phyloP scores from a whole-genome alignment of 2,329 filamentous ascomycete genomes.

The Fusarium pilosicola region DNA sequence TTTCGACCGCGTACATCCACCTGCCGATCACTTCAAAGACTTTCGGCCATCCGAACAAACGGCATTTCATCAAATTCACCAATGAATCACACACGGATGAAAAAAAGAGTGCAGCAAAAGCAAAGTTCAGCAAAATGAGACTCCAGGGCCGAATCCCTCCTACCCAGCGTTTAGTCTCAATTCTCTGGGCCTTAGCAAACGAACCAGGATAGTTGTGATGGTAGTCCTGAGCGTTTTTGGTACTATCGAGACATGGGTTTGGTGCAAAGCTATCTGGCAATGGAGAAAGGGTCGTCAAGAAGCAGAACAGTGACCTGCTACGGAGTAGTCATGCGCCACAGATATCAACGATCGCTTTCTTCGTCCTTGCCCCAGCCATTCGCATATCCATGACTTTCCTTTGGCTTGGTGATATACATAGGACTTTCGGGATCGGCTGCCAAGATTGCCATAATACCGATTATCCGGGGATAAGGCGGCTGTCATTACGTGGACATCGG shows the following conservation, averaged over 20 bases:
- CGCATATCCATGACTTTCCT: background rate
- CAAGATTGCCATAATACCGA: background rate
- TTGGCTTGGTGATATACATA: too few species aligned
- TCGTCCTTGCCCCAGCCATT: background rate
- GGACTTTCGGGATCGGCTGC: background rate
- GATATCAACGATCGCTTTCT: background rate
- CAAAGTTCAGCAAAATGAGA: background rate
- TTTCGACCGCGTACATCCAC: background rate
- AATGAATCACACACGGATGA: background rate
- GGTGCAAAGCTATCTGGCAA: conserved; percentile 44
- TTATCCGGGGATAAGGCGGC: background rate
- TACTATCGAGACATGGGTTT: conserved; percentile 49
- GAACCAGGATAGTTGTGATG: conserved; percentile 41
- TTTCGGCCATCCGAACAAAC: background rate
- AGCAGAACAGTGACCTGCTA: background rate
- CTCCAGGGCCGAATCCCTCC: conserved; percentile 5
- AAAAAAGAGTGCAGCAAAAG: too few species aligned
- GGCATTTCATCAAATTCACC: background rate
- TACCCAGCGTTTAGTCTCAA: conserved; percentile 43
- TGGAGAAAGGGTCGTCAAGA: conserved; percentile 39
- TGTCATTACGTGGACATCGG: background rate
- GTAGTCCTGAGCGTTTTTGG: conserved; percentile 45
- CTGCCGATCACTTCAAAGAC: background rate
- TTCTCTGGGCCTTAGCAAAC: conserved; percentile 44
- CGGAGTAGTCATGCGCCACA: background rate